Evolutionary conservation across 257 asterid species (phyloP).

Genomic region (Solanum paucissectum): DNA sequence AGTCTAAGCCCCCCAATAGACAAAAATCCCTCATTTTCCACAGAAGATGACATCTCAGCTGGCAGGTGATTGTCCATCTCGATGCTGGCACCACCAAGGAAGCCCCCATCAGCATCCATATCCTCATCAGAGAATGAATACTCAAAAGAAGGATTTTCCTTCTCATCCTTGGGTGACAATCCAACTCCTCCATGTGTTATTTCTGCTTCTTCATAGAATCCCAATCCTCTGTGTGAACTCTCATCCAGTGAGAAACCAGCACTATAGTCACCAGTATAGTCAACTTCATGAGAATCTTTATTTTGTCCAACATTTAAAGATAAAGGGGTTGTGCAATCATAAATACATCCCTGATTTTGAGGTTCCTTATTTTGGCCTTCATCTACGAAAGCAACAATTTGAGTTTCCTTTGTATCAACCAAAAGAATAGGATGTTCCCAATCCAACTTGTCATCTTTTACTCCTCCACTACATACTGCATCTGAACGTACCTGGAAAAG

Average conservation of each 20-base stretch:
- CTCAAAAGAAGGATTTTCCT: conserved; percentile 28
- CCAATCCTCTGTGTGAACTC: conserved; percentile 62
- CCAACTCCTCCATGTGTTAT: conserved; percentile 29
- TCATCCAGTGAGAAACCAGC: conserved; percentile 52
- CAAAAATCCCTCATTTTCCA: conserved; percentile 54
- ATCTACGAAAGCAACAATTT: conserved; percentile 45
- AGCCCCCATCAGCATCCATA: conserved; percentile 16
- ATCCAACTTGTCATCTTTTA: conserved; percentile 6
- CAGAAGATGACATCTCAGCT: conserved; percentile 26
- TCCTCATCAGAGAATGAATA: conserved; percentile 35
- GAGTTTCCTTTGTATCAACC: conserved; percentile 42
- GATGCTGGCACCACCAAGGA: conserved; percentile 6
- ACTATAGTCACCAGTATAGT: conserved; percentile 48
- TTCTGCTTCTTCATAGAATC: conserved; percentile 45
- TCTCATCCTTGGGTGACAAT: conserved; percentile 32
- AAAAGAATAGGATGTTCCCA: conserved; percentile 34
- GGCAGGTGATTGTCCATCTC: conserved; percentile 21
- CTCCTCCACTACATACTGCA: conserved; percentile 13
- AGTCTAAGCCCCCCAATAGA: conserved; percentile 69
- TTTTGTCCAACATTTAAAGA: conserved; percentile 32
- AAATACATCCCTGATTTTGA: conserved; percentile 24
- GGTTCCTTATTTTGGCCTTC: conserved; percentile 36
- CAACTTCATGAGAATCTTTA: conserved; percentile 24
- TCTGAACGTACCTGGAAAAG: conserved; percentile 34
- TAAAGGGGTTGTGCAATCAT: conserved; percentile 36